Evolutionary conservation across 1,139 yeast genomes (phyloP), one percentile per base, ranked within the genome.

Genomic region (Hyphopichia burtonii): DNA sequence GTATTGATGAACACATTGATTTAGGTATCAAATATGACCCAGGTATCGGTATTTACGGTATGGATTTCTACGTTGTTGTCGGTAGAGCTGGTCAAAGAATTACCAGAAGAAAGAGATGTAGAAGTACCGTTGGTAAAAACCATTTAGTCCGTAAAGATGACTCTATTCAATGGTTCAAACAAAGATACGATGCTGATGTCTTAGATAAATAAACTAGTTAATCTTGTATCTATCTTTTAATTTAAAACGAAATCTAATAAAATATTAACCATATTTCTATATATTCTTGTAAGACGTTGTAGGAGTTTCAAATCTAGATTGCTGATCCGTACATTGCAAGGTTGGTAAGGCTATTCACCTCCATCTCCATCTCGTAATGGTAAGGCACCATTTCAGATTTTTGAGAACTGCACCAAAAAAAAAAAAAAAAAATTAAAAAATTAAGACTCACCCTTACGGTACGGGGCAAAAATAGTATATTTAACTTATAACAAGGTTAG

Each of bases 21-120:
- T 86, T 93, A 76, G 99, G 99, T 84, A 93, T 93, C 87, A 94
- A 94, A 83, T 93, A 93, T 82, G 99, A 94, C 78, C 99, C 99
- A 76, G 83, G 88, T 72, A 94, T 93, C 69, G 99, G 99, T 76
- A 93, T 93, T 75, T 94, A 93, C 93, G 99, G 99, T 84, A 93
- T 93, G 99, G 99, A 93, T 80, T 93, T 93, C 86, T 94, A 90
- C 93, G 93, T 93, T 71, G 97, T 91, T 71, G 81, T 93, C 82
- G 97, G 97, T 74, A 91, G 99, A 82, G 95, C 97, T 69, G 99
- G 99, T 81, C 86, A 83, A 82, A 90, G 99, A 82, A 87, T 93
- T 61, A 83, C 98, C 69, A 93, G 97, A 83, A 93, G 99, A 86
- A 93, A 93, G 96, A 88, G 96, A 83, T 80, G 88, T 71, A 81